phyloP scores from a whole-genome alignment of 164 flowering plant genomes.

The Annona cherimola region DNA sequence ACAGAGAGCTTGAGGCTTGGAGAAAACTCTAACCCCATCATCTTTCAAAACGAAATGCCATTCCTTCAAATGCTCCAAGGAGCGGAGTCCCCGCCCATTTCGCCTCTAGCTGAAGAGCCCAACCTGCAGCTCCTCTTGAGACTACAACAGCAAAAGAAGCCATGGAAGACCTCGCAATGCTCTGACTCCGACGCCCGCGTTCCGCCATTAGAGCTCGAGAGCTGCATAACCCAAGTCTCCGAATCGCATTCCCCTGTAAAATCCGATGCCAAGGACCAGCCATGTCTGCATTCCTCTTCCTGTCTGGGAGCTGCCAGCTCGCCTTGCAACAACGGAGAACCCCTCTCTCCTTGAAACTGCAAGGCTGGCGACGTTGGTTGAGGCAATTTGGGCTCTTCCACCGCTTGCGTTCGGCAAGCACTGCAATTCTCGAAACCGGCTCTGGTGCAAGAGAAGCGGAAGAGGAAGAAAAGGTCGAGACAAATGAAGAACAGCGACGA shows the following conservation, averaged over 20 bases:
- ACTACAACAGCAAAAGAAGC: conserved; percentile 32
- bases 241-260: too few species aligned
- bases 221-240: too few species aligned
- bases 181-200: conserved; percentile 14
- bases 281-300: too few species aligned
- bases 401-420: too few species aligned
- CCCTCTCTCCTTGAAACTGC: too few species aligned
- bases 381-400: too few species aligned
- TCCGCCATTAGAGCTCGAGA: too few species aligned
- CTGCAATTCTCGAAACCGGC: too few species aligned
- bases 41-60: conserved; percentile 42
- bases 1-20: conserved; percentile 18
- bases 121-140: conserved; percentile 34
- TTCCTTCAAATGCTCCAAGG: conserved; percentile 57
- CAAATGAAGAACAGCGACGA: conserved; percentile 53
- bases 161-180: conserved; percentile 16
- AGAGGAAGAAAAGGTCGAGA: conserved; percentile 46
- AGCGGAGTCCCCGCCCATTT: conserved; percentile 23
- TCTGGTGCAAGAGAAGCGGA: conserved; percentile 39
- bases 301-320: too few species aligned
- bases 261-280: too few species aligned
- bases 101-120: conserved; percentile 31
- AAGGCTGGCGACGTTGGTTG: too few species aligned
- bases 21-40: conserved; percentile 19
- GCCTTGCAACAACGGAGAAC: too few species aligned